Percentiles rank a stretch among this genome's conserved stretches.
Evolutionary conservation across 257 asterid genomes (phyloP).

Genomic region (Salvia rosmarinus): DNA sequence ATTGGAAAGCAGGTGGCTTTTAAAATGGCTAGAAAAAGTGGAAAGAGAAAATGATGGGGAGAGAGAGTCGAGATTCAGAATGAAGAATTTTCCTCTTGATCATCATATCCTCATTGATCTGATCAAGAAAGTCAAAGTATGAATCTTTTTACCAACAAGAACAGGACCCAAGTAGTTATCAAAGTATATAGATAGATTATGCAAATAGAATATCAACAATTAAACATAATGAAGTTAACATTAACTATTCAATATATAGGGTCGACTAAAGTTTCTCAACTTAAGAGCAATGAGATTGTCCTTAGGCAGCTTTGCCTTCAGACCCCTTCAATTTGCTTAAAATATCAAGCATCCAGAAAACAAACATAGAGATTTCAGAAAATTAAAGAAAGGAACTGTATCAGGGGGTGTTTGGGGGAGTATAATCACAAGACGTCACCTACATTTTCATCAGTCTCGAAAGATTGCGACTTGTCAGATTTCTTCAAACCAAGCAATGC

Average conservation of each 20-base stretch:
- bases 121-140: slow-evolving; percentile 6
- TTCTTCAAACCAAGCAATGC: slow-evolving; percentile 81
- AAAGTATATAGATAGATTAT: background rate
- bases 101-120: slow-evolving; percentile 3
- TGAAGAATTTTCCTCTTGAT: slow-evolving; percentile 12
- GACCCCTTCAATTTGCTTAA: slow-evolving; percentile 20
- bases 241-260: slow-evolving; percentile 3
- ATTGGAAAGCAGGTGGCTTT: slow-evolving; percentile 16
- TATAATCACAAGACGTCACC: slow-evolving; percentile 34
- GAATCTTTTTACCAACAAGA: background rate
- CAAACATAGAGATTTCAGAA: background rate
- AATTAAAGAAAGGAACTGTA: slow-evolving; percentile 5
- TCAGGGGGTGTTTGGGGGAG: slow-evolving; percentile 4
- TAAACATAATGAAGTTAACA: slow-evolving; percentile 13
- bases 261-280: slow-evolving; percentile 1
- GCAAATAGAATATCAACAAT: background rate
- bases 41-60: background rate
- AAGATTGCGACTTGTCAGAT: slow-evolving; percentile 66
- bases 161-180: slow-evolving; percentile 5
- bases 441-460: slow-evolving; percentile 70
- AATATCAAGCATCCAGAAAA: background rate
- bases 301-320: background rate
- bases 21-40: slow-evolving; percentile 14
- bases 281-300: slow-evolving; percentile 11
- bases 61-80: background rate